These are phyloP conservation scores for Massariosphaeria phaeospora DNA, from an alignment of 495 filamentous ascomycete genomes.

Conservation along the genomic window DNA sequence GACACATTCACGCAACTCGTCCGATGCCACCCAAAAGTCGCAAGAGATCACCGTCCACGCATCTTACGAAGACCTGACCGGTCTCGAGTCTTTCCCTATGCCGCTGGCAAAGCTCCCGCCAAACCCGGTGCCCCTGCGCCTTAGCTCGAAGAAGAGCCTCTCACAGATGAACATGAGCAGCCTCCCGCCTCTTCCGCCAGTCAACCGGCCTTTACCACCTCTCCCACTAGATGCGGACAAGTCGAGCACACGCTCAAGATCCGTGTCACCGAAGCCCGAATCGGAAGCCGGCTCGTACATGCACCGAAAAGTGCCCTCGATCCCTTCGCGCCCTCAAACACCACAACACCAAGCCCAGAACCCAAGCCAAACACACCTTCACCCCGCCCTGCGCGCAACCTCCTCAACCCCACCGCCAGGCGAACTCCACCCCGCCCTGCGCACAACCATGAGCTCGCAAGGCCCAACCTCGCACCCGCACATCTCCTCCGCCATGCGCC, in stretches of 20 bases:
- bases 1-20: conserved; percentile 9
- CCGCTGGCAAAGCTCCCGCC: neutral
- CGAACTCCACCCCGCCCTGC: conserved; percentile 2
- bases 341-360: neutral
- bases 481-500: neutral
- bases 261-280: neutral
- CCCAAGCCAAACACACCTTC: too few species aligned
- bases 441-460: neutral
- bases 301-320: too few species aligned
- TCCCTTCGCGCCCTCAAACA: neutral
- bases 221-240: conserved; percentile 5
- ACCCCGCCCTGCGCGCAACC: conserved; percentile 1
- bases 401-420: neutral
- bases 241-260: conserved; percentile 2
- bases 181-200: neutral
- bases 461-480: neutral
- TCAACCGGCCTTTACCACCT: conserved; percentile 22
- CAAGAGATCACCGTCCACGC: conserved; percentile 30
- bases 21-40: neutral
- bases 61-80: conserved; percentile 21
- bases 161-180: too few species aligned
- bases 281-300: too few species aligned
- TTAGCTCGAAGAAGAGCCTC: neutral
- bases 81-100: conserved; percentile 5
- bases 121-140: conserved; percentile 1